Base-by-base conservation (phyloP, 306 rosid genomes). In the Alnus glutinosa region DNA sequence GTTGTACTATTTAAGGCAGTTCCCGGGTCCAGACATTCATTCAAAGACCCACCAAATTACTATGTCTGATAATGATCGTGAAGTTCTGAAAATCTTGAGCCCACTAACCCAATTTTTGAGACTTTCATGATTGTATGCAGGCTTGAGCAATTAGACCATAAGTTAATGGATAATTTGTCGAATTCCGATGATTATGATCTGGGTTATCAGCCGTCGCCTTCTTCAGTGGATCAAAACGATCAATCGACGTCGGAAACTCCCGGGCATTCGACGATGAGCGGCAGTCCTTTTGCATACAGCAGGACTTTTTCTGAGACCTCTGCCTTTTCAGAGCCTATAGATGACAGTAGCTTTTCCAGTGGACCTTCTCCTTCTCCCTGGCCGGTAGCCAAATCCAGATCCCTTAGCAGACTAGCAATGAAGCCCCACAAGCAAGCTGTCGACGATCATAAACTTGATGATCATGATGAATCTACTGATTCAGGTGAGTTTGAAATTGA, bases 211-310 rank as follows among this genome's bases (percentile, higher is more conserved):
- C 92, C 89, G 68, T 88, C 94, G 42, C 78, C 80, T 50, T 92
- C 93, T 83, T 94, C 97, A 61, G 76, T 89, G 75, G 94, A 92
- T 83, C 97, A 88, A 48, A 90, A 83, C 73, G 96, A 89, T 63
- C 88, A 80, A 73, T 91, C 96, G 47, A 71, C 87, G 70, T 73
- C 79, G 34, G 94, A 88, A 71, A 89, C 94, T 36, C 83, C 86
- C 1, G 88, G 78, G 37, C 79, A 59, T 78, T 93, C 93, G 13
- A 85, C 94, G 30, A 11, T 89, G 69, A 96, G 97, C 44, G 87
- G 87, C 16, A 90, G 83, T 47, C 93, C 96, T 12, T 90, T 76
- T n/a, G 84, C 85, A 6, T 88, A 86, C 73, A 89, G 78, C 78
- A 72, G 94, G 81, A 86, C 90, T 44, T 88, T 81, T 77, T 95